Percentiles rank a stretch among this genome's conserved stretches.
Conservation (phyloP, 306 rosid genomes). For the Prunus mume region DNA sequence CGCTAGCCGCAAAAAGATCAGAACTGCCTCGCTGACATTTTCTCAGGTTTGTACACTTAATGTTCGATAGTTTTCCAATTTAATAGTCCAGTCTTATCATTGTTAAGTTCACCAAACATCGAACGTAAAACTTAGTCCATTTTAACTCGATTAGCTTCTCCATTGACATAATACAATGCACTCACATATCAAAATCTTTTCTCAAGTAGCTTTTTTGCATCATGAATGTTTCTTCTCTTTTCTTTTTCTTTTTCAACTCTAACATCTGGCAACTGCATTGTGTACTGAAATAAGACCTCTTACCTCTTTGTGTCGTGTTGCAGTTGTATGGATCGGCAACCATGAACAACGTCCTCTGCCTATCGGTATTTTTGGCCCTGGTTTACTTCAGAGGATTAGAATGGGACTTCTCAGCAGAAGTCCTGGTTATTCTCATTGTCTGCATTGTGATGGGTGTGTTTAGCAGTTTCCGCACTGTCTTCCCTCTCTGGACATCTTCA, state of each 20-base stretch:
- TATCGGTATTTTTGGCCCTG: slow-evolving; percentile 84
- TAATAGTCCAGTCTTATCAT: neutral
- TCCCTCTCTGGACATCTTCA: slow-evolving; percentile 86
- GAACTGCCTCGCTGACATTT: slow-evolving; percentile 80
- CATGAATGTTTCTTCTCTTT: neutral
- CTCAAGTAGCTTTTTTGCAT: neutral
- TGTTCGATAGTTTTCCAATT: neutral
- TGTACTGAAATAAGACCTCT: neutral
- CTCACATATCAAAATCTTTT: neutral
- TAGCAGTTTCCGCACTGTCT: slow-evolving; percentile 74
- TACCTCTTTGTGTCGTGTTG: slow-evolving; percentile 16
- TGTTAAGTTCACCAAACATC: neutral
- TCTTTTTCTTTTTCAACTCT: neutral
- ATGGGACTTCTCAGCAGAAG: slow-evolving; percentile 94
- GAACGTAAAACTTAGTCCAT: too few species aligned
- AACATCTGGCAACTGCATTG: neutral
- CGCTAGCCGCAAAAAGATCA: slow-evolving; percentile 77
- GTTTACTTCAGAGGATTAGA: slow-evolving; percentile 73
- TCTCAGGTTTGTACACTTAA: slow-evolving; percentile 59
- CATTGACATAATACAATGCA: neutral
- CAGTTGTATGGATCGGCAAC: slow-evolving; percentile 93
- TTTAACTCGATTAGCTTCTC: neutral
- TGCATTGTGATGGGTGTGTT: slow-evolving; percentile 72
- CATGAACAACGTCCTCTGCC: slow-evolving; percentile 90
- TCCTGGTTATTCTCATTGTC: slow-evolving; percentile 72